Base-by-base conservation (phyloP, 164 flowering plant species). In the Akebia trifoliata region DNA sequence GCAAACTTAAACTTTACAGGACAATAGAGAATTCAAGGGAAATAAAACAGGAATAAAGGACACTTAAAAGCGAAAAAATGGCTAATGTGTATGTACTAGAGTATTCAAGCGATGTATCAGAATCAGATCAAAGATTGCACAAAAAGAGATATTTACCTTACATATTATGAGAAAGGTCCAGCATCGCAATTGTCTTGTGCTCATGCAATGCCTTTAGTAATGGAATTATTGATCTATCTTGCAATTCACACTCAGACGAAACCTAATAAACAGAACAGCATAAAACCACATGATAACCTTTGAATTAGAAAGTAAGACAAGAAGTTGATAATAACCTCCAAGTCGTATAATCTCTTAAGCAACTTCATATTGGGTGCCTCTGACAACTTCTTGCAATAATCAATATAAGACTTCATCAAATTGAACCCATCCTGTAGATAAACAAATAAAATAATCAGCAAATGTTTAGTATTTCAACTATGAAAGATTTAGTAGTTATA, bases 101-200 rank as follows among this genome's bases (percentile, higher is more conserved):
- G 36, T 37, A 8, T 2, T 28, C 17, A 50, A 9, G 22, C 54
- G 17, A 50, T 4, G n/a, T 8, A 28, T 6, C 2, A n/a, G 29
- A 50, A 29, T 2, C 22, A 30, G 28, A 48, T 0, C 12, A 29
- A 29, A 21, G n/a, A 46, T 46, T 11, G n/a, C 28, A 50, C 31
- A 32, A 21, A 12, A 32, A 1, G 15, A 11, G 26, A 21, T 10
- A 35, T 20, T 22, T 75, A 90, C 99, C 99, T 70, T 90, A 74
- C 59, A 74, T 47, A 74, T 93, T 93, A 68, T 93, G 99, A 45
- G 99, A 86, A 65, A 93, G 74, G 71, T 93, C 81, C 45, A 93
- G 56, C 69, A 76, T 57, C 18, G 96, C 78, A 69, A 84, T 69
- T 44, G 85, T 72, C 64, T 83, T 78, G 64, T 81, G 84, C 24